Evolutionary conservation across 768 basidiomycete species (phyloP).

Genomic region (Termitomyces heimii): DNA sequence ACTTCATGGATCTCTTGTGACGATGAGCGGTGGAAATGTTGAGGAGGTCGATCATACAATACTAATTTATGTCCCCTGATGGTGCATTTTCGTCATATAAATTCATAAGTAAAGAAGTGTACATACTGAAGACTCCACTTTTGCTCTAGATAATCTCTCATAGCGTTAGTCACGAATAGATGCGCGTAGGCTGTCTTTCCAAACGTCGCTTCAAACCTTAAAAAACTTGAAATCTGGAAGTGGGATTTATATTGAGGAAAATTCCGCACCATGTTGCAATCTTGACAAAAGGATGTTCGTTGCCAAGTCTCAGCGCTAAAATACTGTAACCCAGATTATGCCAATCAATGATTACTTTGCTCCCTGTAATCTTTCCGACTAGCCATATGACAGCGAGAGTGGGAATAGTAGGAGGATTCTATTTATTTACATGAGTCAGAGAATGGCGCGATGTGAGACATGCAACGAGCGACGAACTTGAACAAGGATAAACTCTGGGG

Average conservation of each 20-base stretch:
- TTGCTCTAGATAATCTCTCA: conserved; percentile 63
- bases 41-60: conserved; percentile 87
- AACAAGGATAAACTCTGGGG: conserved; percentile 82
- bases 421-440: not conserved
- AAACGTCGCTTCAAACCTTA: conserved; percentile 80
- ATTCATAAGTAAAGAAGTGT: not conserved
- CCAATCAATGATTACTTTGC: conserved; percentile 96
- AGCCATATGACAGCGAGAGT: conserved; percentile 84
- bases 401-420: conserved; percentile 98
- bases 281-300: conserved; percentile 59
- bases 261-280: conserved; percentile 65
- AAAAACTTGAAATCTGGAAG: not conserved
- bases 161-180: conserved; percentile 87
- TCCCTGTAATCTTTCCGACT: conserved; percentile 58
- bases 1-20: conserved; percentile 77
- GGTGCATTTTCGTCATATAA: not conserved
- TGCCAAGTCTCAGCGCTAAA: conserved; percentile 75
- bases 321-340: conserved; percentile 97
- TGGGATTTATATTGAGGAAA: not conserved
- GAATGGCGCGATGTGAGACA: not conserved
- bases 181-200: conserved; percentile 83
- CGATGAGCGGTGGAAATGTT: conserved; percentile 69
- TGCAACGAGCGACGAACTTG: conserved; percentile 57
- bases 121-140: conserved; percentile 78
- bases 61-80: conserved; percentile 72